A percentile compares a stretch with the other conserved stretches of the same genome.
Conservation (phyloP, 2,329 filamentous ascomycete genomes). For the Colletotrichum sp. region DNA sequence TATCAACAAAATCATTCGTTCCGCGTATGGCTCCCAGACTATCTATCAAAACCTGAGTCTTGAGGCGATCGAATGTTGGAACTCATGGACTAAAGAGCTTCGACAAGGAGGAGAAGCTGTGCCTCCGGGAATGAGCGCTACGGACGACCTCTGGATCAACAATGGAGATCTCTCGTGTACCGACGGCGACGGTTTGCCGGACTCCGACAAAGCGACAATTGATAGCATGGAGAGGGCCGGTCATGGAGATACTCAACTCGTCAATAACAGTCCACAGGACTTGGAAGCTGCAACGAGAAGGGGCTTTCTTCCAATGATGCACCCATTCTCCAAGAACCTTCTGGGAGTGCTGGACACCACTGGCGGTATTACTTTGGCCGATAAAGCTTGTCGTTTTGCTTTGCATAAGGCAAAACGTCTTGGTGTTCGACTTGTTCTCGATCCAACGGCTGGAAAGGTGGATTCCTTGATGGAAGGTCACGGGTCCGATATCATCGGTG, state of each 20-base stretch:
- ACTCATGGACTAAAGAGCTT: conserved; percentile 48
- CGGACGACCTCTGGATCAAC: conserved; percentile 40
- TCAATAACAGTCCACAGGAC: conserved; percentile 31
- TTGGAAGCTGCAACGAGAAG: conserved; percentile 28
- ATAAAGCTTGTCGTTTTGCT: conserved; percentile 49
- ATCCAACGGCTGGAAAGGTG: conserved; percentile 31
- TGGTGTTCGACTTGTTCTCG: conserved; percentile 47
- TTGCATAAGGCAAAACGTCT: conserved; percentile 42
- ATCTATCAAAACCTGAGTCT: conserved; percentile 50
- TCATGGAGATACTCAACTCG: conserved; percentile 35
- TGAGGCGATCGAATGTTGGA: conserved; percentile 46
- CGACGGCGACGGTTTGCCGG: conserved; percentile 24
- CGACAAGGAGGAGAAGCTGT: conserved; percentile 25
- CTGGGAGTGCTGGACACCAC: neutral
- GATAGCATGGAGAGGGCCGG: conserved; percentile 38
- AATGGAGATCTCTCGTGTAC: conserved; percentile 38
- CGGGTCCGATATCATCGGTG: conserved; percentile 26
- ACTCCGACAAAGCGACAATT: conserved; percentile 40
- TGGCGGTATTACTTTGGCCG: conserved; percentile 48
- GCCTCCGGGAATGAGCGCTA: conserved; percentile 38
- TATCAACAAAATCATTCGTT: neutral
- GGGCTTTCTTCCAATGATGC: conserved; percentile 14
- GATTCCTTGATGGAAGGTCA: conserved; percentile 24
- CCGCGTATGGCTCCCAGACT: conserved; percentile 32
- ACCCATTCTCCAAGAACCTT: neutral